Evolutionary conservation across 768 basidiomycete genomes (phyloP).

Genomic region (Boletus patriciae): DNA sequence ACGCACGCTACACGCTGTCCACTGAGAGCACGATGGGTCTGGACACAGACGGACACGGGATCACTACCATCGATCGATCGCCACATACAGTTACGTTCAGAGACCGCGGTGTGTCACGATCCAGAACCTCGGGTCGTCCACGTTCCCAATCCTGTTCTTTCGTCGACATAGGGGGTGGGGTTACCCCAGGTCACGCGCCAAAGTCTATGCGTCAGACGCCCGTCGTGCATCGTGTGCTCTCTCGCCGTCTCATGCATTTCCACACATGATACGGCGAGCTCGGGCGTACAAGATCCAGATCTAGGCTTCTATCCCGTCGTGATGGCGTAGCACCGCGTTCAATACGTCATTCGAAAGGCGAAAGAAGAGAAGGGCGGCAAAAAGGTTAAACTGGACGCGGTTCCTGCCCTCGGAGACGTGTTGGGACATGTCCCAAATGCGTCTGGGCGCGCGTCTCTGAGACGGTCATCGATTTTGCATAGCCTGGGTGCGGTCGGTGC

Average conservation of each 20-base stretch:
- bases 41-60: neutral
- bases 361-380: neutral
- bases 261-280: neutral
- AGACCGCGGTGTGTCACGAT: no score
- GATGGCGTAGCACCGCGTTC: neutral
- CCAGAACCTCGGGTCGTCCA: neutral
- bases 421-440: neutral
- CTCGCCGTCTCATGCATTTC: neutral
- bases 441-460: neutral
- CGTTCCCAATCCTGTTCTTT: neutral
- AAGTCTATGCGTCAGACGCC: neutral
- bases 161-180: neutral
- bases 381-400: constrained; percentile 7
- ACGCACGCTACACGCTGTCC: neutral
- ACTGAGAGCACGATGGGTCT: neutral
- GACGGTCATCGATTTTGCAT: no score
- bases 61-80: neutral
- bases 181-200: neutral
- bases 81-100: neutral
- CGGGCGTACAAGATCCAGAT: neutral
- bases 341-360: constrained; percentile 1
- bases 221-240: neutral
- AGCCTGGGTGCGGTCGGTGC: neutral
- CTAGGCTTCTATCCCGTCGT: neutral
- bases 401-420: neutral